Evolutionary conservation across 139 green algal genomes (phyloP), one percentile per base, ranked within the genome.

Genomic region (Coccomyxa sp.): DNA sequence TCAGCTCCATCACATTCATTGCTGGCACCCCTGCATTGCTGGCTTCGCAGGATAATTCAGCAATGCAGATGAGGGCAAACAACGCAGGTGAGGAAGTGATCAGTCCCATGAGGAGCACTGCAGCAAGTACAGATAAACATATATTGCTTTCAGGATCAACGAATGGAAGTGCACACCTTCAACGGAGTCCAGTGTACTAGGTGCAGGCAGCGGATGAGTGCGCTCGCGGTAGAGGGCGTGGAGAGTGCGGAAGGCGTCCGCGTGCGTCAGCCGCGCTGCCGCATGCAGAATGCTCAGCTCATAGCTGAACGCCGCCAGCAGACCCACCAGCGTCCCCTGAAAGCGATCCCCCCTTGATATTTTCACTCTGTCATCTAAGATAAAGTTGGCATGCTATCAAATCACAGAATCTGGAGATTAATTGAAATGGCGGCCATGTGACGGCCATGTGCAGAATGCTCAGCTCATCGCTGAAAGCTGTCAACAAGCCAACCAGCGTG

Each of bases 401-500:
- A n/a, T n/a, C n/a, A n/a, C n/a, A n/a, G n/a, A n/a, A n/a, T n/a
- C n/a, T n/a, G n/a, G n/a, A n/a, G n/a, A n/a, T n/a, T n/a, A n/a
- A n/a, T n/a, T n/a, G n/a, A n/a, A n/a, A n/a, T n/a, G n/a, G n/a
- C n/a, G n/a, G n/a, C n/a, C n/a, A n/a, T n/a, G n/a, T n/a, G n/a
- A n/a, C 59, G 28, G 88, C 87, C 31, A 81, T 84, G 16, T 77
- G 38, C 38, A 92, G 81, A 79, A 92, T 91, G 83, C 77, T 80
- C 57, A 86, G 71, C 82, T 92, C 89, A 12, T 87, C 88, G 59
- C 58, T 86, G 79, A 84, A 89, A 21, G 86, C 88, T 17, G 60
- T 76, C 66, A 92, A 68, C 77, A 92, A 83, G n/a, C 88, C 85
- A 71, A 86, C 51, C 77, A 92, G 75, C 0, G 87, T 91, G 82